A percentile compares a stretch with the other conserved stretches of the same genome.
Conservation (phyloP, 2,329 filamentous ascomycete species). For the Parascedosporium putredinis region DNA sequence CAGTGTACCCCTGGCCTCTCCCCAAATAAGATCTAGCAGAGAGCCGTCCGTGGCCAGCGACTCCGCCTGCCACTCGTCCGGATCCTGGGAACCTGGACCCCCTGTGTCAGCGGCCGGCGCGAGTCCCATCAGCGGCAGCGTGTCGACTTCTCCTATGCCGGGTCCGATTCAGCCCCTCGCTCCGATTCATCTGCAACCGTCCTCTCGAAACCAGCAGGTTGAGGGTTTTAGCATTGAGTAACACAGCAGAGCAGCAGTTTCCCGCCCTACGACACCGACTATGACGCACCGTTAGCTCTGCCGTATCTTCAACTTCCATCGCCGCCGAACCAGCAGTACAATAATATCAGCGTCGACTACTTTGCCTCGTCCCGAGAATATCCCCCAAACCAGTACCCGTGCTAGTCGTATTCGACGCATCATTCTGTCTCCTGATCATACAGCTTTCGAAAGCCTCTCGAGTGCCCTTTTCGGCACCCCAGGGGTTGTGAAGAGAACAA, state of each 20-base stretch:
- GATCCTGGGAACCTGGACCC: neutral
- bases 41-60: conserved; percentile 4
- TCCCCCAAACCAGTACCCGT: conserved; percentile 2
- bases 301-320: conserved; percentile 3
- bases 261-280: neutral
- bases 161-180: neutral
- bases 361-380: neutral
- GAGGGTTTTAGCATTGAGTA: neutral
- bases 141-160: neutral
- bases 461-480: too few relatives aligned
- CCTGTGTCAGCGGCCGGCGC: neutral
- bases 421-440: too few relatives aligned
- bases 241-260: neutral
- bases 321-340: conserved; percentile 5
- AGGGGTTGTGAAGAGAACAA: too few relatives aligned
- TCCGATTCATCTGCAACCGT: neutral
- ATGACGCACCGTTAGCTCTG: neutral
- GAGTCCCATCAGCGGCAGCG: neutral
- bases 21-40: neutral
- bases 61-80: neutral
- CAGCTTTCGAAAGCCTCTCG: too few relatives aligned
- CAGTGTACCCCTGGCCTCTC: conserved; percentile 15
- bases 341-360: neutral
- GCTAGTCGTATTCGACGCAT: neutral
- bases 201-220: neutral